Evolutionary conservation across 2,329 filamentous ascomycete species (phyloP), one percentile per base, ranked within the genome.

Genomic region (Microdochium paspali): DNA sequence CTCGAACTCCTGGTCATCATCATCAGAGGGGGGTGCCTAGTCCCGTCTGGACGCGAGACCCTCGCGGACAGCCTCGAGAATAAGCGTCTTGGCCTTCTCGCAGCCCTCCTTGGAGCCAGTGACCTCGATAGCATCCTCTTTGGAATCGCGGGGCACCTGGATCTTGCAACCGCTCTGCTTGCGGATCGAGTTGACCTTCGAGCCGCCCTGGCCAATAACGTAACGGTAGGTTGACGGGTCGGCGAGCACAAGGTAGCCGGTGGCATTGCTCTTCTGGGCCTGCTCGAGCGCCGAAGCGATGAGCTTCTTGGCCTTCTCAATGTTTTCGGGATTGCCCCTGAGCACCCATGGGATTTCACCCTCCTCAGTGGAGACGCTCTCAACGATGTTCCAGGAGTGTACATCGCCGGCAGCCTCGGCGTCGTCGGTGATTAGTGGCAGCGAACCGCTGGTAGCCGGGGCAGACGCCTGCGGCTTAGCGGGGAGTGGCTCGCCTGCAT

Each of bases 401-500:
- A 74, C 79, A 53, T 86, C 82, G 6, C 79, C 73, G 21, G 76
- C 66, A 12, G 76, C 69, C 13, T 82, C 79, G 1, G 79, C 77
- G 46, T 93, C 87, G 60, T 97, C 93, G 1, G 90, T 97, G 66
- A 97, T 97, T 56, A 98, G 69, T n/a, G 93, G 93, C 48, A 95
- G 77, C 32, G 80, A 68, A 44, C 73, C 76, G 42, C 78, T 80
- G 53, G 80, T 84, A 32, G 73, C 72, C 21, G 79, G 76, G 9
- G 70, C 64, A 51, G 72, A 64, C 49, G 73, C 67, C 24, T 69
- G 64, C 10, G 85, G 78, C 68, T 84, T 90, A 32, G 82, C 64
- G 5, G 93, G 93, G 3, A 86, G 72, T 48, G 84, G 71, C 50
- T 93, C 82, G 42, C 90, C 90, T 47, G 82, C 87, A 62, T 97